Evolutionary conservation across 495 filamentous ascomycete species (phyloP).

Genomic region (Cairneyella variabilis): DNA sequence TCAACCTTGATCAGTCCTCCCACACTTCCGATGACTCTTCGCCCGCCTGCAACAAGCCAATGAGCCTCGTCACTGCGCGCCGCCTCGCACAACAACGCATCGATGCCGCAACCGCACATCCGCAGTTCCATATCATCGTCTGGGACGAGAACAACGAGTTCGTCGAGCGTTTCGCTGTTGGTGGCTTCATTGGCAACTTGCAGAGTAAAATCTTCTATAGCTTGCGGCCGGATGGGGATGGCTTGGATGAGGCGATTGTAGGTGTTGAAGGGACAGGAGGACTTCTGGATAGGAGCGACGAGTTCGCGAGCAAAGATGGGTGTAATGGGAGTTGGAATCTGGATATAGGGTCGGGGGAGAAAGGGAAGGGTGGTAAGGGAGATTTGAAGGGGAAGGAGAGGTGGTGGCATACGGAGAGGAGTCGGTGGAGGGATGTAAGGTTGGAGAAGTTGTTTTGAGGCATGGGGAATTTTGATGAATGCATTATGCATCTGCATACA

Average conservation of each 20-base stretch:
- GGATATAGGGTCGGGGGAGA: not conserved
- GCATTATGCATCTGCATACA: too few species aligned
- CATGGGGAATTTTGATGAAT: too few species aligned
- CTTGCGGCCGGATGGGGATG: constrained; percentile 53
- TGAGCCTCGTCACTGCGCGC: constrained; percentile 46
- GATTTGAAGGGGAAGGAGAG: constrained; percentile 24
- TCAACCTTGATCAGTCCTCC: constrained; percentile 31
- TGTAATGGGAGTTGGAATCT: constrained; percentile 56
- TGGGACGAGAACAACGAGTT: constrained; percentile 36
- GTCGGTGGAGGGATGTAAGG: constrained; percentile 37
- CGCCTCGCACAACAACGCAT: constrained; percentile 54
- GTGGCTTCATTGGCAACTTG: constrained; percentile 54
- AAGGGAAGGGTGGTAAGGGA: not conserved
- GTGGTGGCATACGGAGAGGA: constrained; percentile 48
- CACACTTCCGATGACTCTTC: constrained; percentile 13
- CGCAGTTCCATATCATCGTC: constrained; percentile 53
- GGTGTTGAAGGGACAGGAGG: constrained; percentile 33
- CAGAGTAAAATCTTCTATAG: constrained; percentile 55
- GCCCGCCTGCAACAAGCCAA: constrained; percentile 27
- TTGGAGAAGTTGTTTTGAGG: constrained; percentile 25
- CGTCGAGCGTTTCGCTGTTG: constrained; percentile 44
- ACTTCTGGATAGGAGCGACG: constrained; percentile 26
- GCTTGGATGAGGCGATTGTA: constrained; percentile 52
- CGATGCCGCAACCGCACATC: constrained; percentile 45
- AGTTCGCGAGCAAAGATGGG: constrained; percentile 34